Evolutionary conservation across 148 eudicot species (phyloP), one percentile per base, ranked within the genome.

Genomic region (Dianthus caryophyllus): DNA sequence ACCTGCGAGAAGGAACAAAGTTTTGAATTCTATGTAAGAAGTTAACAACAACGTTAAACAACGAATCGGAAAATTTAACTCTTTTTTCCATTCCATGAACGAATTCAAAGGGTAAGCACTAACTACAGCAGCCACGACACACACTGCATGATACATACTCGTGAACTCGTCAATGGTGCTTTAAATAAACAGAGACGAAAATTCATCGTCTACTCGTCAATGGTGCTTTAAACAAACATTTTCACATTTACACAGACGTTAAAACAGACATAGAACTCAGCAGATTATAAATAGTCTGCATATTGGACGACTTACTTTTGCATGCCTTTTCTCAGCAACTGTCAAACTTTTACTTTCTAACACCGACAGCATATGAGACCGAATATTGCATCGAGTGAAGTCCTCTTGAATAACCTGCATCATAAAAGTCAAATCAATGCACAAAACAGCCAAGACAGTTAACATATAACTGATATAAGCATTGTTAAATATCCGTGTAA

Each of bases 401-500:
- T 93, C 98, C 73, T 93, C 96, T 81, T 83, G 80, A 65, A 93
- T 8, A 63, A 93, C 86, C 96, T 93, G 77, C 77, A 89, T 36
- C 30, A 20, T 18, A 31, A n/a, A 29, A 13, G 14, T 49, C 29
- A 48, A 64, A 64, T 12, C 24, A 57, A 69, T 17, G 27, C 29
- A 41, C 12, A 2, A 16, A 46, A 63, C 24, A 44, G 26, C 36
- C 29, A 43, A 16, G 17, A 41, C 5, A 18, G 46, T 59, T 20
- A 22, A 16, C 36, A 13, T 14, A 33, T 14, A n/a, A n/a, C n/a
- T n/a, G n/a, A n/a, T n/a, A n/a, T 17, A 18, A 12, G 7, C 49
- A 17, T 29, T 17, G 46, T 38, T 62, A 38, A 48, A 59, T 22
- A 27, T 12, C 7, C 61, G n/a, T 56, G 22, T 30, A 15, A 57